Evolutionary conservation across 192 early-diverging fungal genomes (phyloP).

Genomic region (Obelidium mucronatum): DNA sequence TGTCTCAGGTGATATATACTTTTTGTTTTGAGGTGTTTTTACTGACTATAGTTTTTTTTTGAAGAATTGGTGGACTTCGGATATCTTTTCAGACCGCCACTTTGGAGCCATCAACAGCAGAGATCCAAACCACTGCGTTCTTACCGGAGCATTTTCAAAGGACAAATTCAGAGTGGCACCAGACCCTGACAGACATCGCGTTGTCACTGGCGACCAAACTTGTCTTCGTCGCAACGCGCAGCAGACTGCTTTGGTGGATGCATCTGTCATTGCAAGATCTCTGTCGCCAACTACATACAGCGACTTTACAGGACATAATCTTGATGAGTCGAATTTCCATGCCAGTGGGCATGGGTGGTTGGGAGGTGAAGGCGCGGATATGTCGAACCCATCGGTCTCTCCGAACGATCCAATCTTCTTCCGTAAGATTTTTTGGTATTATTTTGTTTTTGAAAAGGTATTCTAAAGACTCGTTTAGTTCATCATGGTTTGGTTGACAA

Average conservation of each 20-base stretch:
- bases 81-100: conserved; percentile 6
- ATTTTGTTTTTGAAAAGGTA: not conserved
- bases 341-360: conserved; percentile 8
- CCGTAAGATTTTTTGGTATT: conserved; percentile 17
- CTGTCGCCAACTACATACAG: not conserved
- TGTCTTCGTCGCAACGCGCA: conserved; percentile 17
- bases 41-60: not conserved
- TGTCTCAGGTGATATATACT: conserved; percentile 28
- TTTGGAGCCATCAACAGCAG: conserved; percentile 5
- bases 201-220: not conserved
- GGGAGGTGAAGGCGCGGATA: not conserved
- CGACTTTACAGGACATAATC: conserved; percentile 1
- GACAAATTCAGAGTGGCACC: not conserved
- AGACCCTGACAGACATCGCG: not conserved
- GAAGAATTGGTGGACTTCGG: conserved; percentile 28
- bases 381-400: conserved; percentile 3
- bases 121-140: conserved; percentile 20
- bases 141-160: not conserved
- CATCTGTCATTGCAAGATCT: not conserved
- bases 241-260: not conserved
- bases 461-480: not conserved
- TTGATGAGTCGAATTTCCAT: conserved; percentile 1
- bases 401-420: conserved; percentile 22
- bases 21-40: too few species aligned
- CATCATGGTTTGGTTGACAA: conserved; percentile 22